These are phyloP conservation scores for Parsonsia alboflavescens DNA, from an alignment of 257 asterid species.

Conservation along the genomic window DNA sequence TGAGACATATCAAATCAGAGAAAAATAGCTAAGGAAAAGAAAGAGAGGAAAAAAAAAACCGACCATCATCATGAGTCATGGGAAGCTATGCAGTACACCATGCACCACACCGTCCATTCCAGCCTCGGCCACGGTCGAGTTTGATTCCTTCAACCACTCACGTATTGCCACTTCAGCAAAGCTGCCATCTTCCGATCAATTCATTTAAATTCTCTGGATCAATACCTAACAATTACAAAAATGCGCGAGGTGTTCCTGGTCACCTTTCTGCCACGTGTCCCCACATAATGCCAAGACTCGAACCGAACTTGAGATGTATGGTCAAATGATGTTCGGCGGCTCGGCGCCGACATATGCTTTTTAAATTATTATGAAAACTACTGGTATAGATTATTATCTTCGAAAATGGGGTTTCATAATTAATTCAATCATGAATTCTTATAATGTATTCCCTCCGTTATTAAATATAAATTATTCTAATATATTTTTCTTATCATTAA, in stretches of 20 bases:
- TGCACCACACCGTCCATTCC: constrained; percentile 23
- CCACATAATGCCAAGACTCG: too few relatives aligned
- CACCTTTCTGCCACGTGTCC: not conserved
- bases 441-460: too few relatives aligned
- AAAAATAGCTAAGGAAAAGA: not conserved
- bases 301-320: too few relatives aligned
- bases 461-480: too few relatives aligned
- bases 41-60: constrained; percentile 16
- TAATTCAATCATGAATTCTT: too few relatives aligned
- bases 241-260: not conserved
- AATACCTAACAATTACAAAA: too few relatives aligned
- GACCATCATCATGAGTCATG: constrained; percentile 24
- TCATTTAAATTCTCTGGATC: not conserved
- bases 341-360: too few relatives aligned
- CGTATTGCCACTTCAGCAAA: constrained; percentile 27
- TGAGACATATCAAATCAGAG: constrained; percentile 21
- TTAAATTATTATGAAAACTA: too few relatives aligned
- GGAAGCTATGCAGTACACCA: constrained; percentile 3
- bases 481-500: too few relatives aligned
- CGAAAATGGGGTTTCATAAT: too few relatives aligned
- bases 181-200: constrained; percentile 15
- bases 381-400: too few relatives aligned
- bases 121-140: constrained; percentile 11
- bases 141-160: constrained; percentile 22
- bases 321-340: not conserved